phyloP scores from a whole-genome alignment of 2,329 filamentous ascomycete genomes.

The Dryadomyces quercivorus region DNA sequence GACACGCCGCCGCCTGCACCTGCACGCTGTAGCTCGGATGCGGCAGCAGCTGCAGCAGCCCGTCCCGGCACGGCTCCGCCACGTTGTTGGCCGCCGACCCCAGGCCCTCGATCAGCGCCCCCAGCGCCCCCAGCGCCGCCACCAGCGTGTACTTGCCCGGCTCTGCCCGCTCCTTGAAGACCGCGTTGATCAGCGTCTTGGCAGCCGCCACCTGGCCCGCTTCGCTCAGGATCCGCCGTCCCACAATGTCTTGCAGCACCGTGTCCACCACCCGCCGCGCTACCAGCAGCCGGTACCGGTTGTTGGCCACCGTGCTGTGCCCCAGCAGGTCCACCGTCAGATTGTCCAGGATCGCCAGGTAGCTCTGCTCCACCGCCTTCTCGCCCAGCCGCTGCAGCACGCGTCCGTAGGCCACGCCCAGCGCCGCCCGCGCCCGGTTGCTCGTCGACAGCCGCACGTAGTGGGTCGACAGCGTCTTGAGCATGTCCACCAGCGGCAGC shows the following conservation, averaged over 20 bases:
- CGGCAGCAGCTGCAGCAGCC: constrained; percentile 76
- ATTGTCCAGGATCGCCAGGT: constrained; percentile 68
- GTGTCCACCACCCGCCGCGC: constrained; percentile 75
- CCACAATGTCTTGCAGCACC: constrained; percentile 73
- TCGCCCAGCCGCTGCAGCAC: constrained; percentile 70
- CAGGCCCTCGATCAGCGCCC: constrained; percentile 64
- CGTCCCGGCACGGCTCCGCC: constrained; percentile 75
- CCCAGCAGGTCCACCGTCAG: constrained; percentile 71
- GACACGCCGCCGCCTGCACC: constrained; percentile 72
- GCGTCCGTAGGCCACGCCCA: constrained; percentile 78
- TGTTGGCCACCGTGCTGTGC: constrained; percentile 62
- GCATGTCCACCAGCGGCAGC: constrained; percentile 64
- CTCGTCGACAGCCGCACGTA: constrained; percentile 70
- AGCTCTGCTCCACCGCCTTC: constrained; percentile 71
- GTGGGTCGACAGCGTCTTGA: constrained; percentile 67
- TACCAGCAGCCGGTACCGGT: constrained; percentile 77
- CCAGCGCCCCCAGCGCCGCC: constrained; percentile 64
- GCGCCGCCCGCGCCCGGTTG: constrained; percentile 68
- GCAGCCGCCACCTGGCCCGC: constrained; percentile 77
- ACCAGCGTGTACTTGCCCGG: constrained; percentile 79
- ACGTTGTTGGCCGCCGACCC: constrained; percentile 72
- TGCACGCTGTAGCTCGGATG: constrained; percentile 96
- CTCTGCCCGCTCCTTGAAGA: constrained; percentile 77
- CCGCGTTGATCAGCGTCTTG: constrained; percentile 68
- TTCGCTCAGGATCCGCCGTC: constrained; percentile 72